Percentiles rank a stretch among this genome's conserved stretches.
Evolutionary conservation across 192 early-diverging fungal genomes (phyloP).

Genomic region (Mortierella claussenii): DNA sequence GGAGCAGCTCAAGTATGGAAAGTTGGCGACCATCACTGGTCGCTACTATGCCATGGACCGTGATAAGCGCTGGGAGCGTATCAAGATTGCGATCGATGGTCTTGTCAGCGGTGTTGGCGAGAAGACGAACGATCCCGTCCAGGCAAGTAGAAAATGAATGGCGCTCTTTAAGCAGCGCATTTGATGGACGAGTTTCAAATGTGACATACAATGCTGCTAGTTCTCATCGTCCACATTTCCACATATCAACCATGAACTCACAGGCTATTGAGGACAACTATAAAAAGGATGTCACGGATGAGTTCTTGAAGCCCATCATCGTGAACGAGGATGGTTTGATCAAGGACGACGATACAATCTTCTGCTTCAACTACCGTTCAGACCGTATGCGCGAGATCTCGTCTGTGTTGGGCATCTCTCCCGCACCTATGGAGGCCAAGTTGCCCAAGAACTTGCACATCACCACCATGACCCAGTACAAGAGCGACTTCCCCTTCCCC

Average conservation of each 20-base stretch:
- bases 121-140: slow-evolving; percentile 69
- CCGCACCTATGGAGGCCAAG: slow-evolving; percentile 83
- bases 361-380: slow-evolving; percentile 99
- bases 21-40: slow-evolving; percentile 92
- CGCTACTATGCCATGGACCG: slow-evolving; percentile 99
- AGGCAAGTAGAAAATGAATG: slow-evolving; percentile 42
- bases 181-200: too few relatives aligned
- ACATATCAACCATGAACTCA: too few relatives aligned
- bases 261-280: slow-evolving; percentile 87
- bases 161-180: too few relatives aligned
- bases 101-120: slow-evolving; percentile 85
- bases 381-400: slow-evolving; percentile 98
- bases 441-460: slow-evolving; percentile 86
- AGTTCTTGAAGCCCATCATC: slow-evolving; percentile 99
- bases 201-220: too few relatives aligned
- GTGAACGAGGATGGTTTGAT: slow-evolving; percentile 82
- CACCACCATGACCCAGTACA: slow-evolving; percentile 98
- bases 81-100: slow-evolving; percentile 94
- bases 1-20: slow-evolving; percentile 79
- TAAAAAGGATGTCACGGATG: slow-evolving; percentile 93
- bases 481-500: slow-evolving; percentile 96
- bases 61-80: slow-evolving; percentile 99
- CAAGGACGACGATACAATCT: slow-evolving; percentile 87
- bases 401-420: slow-evolving; percentile 86
- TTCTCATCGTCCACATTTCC: too few relatives aligned